Evolutionary conservation across 164 flowering plant species (phyloP).

Genomic region (Vitis riparia): DNA sequence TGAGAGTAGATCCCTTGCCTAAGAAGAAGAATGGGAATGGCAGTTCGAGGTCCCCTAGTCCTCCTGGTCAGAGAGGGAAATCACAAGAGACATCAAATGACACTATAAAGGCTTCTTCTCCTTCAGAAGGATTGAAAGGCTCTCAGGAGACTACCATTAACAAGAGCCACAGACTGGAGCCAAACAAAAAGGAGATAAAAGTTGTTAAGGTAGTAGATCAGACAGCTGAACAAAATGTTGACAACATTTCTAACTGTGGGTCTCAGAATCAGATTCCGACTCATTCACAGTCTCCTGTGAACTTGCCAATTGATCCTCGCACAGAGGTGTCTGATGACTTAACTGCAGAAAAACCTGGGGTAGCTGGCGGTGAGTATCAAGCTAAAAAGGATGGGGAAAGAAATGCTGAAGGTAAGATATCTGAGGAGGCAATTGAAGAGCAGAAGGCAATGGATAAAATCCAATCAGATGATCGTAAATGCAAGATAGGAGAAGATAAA

Average conservation of each 20-base stretch:
- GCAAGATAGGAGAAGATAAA: neutral
- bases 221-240: neutral
- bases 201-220: constrained; percentile 16
- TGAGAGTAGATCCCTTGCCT: constrained; percentile 75
- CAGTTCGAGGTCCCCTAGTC: constrained; percentile 54
- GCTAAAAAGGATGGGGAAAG: neutral
- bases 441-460: neutral
- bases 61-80: constrained; percentile 35
- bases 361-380: neutral
- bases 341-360: neutral
- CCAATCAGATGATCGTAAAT: constrained; percentile 3
- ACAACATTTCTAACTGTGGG: neutral
- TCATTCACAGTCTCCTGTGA: neutral
- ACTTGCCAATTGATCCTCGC: neutral
- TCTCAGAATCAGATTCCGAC: neutral
- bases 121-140: neutral
- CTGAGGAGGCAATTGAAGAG: constrained; percentile 4
- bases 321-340: neutral
- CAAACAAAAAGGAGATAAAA: constrained; percentile 9
- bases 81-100: neutral
- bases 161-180: constrained; percentile 4
- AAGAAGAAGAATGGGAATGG: constrained; percentile 48
- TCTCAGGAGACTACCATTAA: neutral
- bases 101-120: neutral
- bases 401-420: neutral